phyloP scores from a whole-genome alignment of 768 basidiomycete genomes.

The Cystobasidium tubakii region DNA sequence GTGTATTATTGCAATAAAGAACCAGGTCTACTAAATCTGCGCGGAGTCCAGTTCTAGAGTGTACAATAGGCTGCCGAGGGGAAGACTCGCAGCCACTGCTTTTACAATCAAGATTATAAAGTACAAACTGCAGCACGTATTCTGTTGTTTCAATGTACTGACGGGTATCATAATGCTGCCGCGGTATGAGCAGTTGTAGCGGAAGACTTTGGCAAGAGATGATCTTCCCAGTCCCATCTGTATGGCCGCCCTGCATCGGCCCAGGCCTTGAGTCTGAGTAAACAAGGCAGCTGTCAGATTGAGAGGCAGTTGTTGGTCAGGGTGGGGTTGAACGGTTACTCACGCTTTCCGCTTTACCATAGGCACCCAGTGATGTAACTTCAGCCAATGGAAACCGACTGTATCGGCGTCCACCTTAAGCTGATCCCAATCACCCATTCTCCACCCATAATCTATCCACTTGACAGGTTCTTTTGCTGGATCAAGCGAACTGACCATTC shows the following conservation, averaged over 20 bases:
- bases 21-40: too few species aligned
- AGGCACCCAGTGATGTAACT: constrained; percentile 30
- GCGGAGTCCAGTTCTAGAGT: neutral
- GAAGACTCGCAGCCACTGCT: too few species aligned
- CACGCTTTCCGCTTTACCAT: constrained; percentile 31
- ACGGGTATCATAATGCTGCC: neutral
- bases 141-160: too few species aligned
- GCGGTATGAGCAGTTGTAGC: neutral
- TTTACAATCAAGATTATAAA: neutral
- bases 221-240: constrained; percentile 21
- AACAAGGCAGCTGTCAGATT: neutral
- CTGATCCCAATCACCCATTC: constrained; percentile 34
- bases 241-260: constrained; percentile 19
- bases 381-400: constrained; percentile 29
- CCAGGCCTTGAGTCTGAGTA: constrained; percentile 13
- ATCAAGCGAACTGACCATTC: constrained; percentile 1
- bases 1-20: too few species aligned
- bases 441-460: constrained; percentile 31
- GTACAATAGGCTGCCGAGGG: neutral
- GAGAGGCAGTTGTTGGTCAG: neutral
- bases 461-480: constrained; percentile 21
- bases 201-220: neutral
- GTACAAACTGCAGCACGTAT: neutral
- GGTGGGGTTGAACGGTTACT: neutral
- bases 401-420: constrained; percentile 9